Conservation (phyloP, 176 grass and related monocot species). For the Zoysia japonica region DNA sequence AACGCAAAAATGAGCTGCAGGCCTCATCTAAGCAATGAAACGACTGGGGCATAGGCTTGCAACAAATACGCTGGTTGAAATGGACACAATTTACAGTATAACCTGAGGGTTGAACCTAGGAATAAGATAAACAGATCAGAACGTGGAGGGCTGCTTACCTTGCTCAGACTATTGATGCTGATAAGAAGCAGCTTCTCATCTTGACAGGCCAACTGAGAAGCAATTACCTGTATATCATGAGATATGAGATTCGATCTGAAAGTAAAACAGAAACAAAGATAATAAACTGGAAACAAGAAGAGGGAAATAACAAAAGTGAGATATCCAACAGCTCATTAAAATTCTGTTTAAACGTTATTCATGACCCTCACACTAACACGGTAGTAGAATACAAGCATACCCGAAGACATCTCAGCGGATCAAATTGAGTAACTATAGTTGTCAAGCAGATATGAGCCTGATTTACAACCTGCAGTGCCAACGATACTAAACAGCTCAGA, state of each 20-base stretch:
- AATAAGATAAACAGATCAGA: neutral
- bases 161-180: slow-evolving; percentile 79
- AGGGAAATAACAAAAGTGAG: neutral
- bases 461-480: slow-evolving; percentile 76
- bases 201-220: slow-evolving; percentile 56
- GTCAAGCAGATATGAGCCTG: slow-evolving; percentile 85
- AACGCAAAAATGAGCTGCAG: neutral
- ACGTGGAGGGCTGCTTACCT: slow-evolving; percentile 47
- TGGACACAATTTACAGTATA: neutral
- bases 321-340: neutral
- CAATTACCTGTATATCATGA: slow-evolving; percentile 56
- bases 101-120: neutral
- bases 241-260: neutral
- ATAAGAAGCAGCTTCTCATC: slow-evolving; percentile 84
- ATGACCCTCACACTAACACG: neutral
- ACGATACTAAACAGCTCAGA: slow-evolving; percentile 26
- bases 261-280: slow-evolving; percentile 1
- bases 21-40: slow-evolving; percentile 13
- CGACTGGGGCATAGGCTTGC: neutral
- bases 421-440: slow-evolving; percentile 62
- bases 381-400: slow-evolving; percentile 41
- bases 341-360: neutral
- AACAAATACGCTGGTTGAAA: neutral
- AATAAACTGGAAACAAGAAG: neutral
- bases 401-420: slow-evolving; percentile 75